Evolutionary conservation across 306 rosid species (phyloP).

Genomic region (Quercus alba): DNA sequence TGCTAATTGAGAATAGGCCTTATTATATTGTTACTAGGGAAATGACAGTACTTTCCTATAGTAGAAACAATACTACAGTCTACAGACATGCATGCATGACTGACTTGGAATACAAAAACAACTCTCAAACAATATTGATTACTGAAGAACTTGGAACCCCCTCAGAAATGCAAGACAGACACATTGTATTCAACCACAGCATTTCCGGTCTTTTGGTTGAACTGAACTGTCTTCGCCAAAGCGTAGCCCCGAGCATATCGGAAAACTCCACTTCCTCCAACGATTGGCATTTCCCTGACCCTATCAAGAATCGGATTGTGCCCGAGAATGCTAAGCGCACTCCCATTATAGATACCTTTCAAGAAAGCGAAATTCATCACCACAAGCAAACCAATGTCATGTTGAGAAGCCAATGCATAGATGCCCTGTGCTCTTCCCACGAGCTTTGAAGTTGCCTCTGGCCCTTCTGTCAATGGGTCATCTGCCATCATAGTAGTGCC

Average conservation of each 20-base stretch:
- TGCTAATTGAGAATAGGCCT: no score
- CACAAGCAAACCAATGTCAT: conserved; percentile 12
- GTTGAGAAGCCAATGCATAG: conserved; percentile 38
- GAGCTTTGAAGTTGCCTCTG: conserved; percentile 21
- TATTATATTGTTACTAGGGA: neutral
- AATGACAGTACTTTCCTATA: neutral
- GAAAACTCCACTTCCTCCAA: conserved; percentile 38
- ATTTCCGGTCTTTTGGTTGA: conserved; percentile 10
- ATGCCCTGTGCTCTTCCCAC: conserved; percentile 43
- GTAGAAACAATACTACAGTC: neutral
- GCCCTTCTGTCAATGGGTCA: conserved; percentile 27
- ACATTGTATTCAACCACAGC: conserved; percentile 41
- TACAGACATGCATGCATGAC: neutral
- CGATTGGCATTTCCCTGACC: conserved; percentile 39
- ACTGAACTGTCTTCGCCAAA: conserved; percentile 23
- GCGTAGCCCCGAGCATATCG: conserved; percentile 35
- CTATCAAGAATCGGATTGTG: conserved; percentile 7
- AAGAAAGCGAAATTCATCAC: conserved; percentile 30
- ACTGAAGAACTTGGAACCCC: neutral
- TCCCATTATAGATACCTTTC: conserved; percentile 28
- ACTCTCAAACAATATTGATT: no score
- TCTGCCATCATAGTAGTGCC: conserved; percentile 28
- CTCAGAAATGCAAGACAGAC: conserved; percentile 17
- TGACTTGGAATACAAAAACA: no score
- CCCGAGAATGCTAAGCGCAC: conserved; percentile 32